phyloP scores from a whole-genome alignment of 352 stramenopile genomes.

The Phytophthora nicotianae region DNA sequence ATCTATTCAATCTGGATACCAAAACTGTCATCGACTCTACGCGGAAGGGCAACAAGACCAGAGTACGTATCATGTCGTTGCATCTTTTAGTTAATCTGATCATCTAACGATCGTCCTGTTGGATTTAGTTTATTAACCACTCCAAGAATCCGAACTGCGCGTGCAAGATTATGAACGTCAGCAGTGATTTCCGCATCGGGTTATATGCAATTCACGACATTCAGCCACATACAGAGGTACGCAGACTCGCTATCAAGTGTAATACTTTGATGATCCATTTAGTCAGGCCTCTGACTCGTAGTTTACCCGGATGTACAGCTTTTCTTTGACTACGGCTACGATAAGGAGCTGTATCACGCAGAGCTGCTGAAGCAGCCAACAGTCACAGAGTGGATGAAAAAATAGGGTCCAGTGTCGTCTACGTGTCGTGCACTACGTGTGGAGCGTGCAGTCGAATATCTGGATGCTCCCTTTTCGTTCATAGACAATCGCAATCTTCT shows the following conservation, averaged over 20 bases:
- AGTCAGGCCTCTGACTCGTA: constrained; percentile 1
- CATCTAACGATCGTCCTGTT: constrained; percentile 5
- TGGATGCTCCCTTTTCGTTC: not conserved
- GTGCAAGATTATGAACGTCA: constrained; percentile 91
- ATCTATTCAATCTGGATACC: constrained; percentile 94
- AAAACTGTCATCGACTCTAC: constrained; percentile 94
- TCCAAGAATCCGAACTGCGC: constrained; percentile 85
- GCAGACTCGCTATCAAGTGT: not conserved
- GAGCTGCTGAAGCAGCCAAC: constrained; percentile 67
- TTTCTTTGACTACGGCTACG: constrained; percentile 87
- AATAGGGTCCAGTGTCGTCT: not conserved
- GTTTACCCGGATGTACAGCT: constrained; percentile 45
- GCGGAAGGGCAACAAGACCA: constrained; percentile 94
- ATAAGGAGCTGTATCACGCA: constrained; percentile 69
- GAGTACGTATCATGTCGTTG: constrained; percentile 45
- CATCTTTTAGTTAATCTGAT: not conserved
- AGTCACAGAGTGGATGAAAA: constrained; percentile 74
- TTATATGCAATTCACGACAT: constrained; percentile 93
- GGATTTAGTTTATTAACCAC: constrained; percentile 92
- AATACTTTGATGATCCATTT: not conserved
- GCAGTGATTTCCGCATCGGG: constrained; percentile 93
- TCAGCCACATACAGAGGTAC: constrained; percentile 81
- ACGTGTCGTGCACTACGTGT: not conserved
- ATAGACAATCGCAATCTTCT: constrained; percentile 5
- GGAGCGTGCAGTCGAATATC: not conserved